Percentiles rank a stretch among this genome's conserved stretches.
phyloP scores from a whole-genome alignment of 768 basidiomycete species.

The Pisolithus marmoratus region DNA sequence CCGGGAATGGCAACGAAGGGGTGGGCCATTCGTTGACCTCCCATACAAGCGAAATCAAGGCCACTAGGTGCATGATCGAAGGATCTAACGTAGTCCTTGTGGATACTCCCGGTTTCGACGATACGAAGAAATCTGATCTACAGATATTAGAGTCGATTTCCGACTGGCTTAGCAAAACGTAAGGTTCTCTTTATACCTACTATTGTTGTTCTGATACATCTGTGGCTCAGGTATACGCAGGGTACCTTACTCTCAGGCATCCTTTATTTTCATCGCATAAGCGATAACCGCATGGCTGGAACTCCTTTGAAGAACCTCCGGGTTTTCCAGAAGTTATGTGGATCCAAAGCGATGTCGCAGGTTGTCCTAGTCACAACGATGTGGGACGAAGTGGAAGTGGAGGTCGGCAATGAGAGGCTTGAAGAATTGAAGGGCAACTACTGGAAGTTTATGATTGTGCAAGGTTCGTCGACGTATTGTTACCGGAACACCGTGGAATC shows the following conservation, averaged over 20 bases:
- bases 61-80: constrained; percentile 2
- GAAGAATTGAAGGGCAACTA: constrained; percentile 2
- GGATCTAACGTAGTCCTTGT: constrained; percentile 12
- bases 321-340: constrained; percentile 27
- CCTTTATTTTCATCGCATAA: constrained; percentile 36
- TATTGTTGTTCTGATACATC: background rate
- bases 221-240: constrained; percentile 3
- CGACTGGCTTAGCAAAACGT: constrained; percentile 13
- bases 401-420: constrained; percentile 14
- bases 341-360: constrained; percentile 21
- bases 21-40: constrained; percentile 8
- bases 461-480: background rate
- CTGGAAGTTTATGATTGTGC: too few species aligned
- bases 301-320: constrained; percentile 27
- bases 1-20: background rate
- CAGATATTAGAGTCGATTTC: constrained; percentile 10
- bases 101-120: constrained; percentile 21
- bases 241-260: constrained; percentile 25
- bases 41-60: constrained; percentile 4
- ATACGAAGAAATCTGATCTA: constrained; percentile 11
- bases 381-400: constrained; percentile 11
- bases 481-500: constrained; percentile 8
- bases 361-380: constrained; percentile 25
- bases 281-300: constrained; percentile 32
- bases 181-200: background rate